Evolutionary conservation across 2,329 filamentous ascomycete genomes (phyloP).

Genomic region (Pyricularia pennisetigena): DNA sequence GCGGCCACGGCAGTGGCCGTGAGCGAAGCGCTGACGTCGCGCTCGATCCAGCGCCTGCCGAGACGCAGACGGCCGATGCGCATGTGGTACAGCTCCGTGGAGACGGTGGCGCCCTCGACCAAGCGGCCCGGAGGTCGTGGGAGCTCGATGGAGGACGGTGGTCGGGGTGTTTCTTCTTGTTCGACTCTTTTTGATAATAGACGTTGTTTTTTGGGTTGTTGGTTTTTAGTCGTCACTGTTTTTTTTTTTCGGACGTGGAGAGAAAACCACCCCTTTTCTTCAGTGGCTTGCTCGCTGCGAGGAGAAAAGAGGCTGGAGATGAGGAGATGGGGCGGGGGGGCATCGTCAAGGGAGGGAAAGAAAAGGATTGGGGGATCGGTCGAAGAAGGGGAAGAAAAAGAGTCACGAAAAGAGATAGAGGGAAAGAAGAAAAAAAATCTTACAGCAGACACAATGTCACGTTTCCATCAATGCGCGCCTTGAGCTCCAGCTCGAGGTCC

Average conservation of each 20-base stretch:
- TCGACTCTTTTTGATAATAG: slow-evolving; percentile 20
- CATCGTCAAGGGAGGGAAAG: too few species aligned
- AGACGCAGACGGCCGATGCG: slow-evolving; percentile 20
- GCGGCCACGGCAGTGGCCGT: slow-evolving; percentile 13
- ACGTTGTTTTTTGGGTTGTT: background rate
- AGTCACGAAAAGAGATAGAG: too few species aligned
- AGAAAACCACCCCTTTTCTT: background rate
- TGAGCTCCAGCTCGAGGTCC: slow-evolving; percentile 68
- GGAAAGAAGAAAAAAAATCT: slow-evolving; percentile 11
- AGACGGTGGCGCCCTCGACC: slow-evolving; percentile 10
- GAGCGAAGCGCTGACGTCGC: slow-evolving; percentile 15
- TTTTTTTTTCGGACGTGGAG: too few species aligned
- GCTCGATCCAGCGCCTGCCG: slow-evolving; percentile 20
- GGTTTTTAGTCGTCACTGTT: background rate
- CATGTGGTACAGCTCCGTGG: slow-evolving; percentile 22
- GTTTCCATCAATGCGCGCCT: slow-evolving; percentile 72
- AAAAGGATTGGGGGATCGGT: background rate
- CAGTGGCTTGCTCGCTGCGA: background rate
- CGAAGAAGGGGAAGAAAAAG: background rate
- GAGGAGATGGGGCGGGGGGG: too few species aligned
- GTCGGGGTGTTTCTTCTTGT: slow-evolving; percentile 13
- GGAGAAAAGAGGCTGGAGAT: background rate
- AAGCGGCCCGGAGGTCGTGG: slow-evolving; percentile 8
- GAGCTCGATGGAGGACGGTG: slow-evolving; percentile 14
- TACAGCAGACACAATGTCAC: slow-evolving; percentile 63